Conservation (phyloP, 345 rosid genomes). For the Eucalyptus sp. region DNA sequence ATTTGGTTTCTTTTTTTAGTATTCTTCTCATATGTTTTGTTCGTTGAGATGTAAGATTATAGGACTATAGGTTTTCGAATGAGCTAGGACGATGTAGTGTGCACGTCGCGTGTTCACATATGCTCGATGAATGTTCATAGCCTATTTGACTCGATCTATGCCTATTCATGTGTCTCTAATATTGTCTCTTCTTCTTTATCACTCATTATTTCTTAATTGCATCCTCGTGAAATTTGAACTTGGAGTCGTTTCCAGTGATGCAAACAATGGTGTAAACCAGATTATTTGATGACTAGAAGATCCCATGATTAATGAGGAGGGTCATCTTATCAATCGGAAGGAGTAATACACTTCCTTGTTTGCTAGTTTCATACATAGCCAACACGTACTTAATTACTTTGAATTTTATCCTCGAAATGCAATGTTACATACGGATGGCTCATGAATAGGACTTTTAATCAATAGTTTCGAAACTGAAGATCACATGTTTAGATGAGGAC, state of each 20-base stretch:
- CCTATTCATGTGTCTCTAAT: not conserved
- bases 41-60: not conserved
- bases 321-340: not conserved
- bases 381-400: not conserved
- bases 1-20: not conserved
- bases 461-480: not conserved
- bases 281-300: not conserved
- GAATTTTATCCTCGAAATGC: not conserved
- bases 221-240: not conserved
- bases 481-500: not conserved
- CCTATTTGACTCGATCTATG: not conserved
- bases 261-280: not conserved
- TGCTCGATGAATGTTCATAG: not conserved
- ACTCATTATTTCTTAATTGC: not conserved
- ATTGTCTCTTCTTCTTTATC: not conserved
- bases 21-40: not conserved
- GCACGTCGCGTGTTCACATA: not conserved
- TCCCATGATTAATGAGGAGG: not conserved
- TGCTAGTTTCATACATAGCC: not conserved
- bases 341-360: not conserved
- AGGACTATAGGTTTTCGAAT: not conserved
- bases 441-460: not conserved
- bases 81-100: not conserved
- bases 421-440: not conserved
- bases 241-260: not conserved